phyloP scores from a whole-genome alignment of 208 protist species.

The Tritrichomonas musculus region DNA sequence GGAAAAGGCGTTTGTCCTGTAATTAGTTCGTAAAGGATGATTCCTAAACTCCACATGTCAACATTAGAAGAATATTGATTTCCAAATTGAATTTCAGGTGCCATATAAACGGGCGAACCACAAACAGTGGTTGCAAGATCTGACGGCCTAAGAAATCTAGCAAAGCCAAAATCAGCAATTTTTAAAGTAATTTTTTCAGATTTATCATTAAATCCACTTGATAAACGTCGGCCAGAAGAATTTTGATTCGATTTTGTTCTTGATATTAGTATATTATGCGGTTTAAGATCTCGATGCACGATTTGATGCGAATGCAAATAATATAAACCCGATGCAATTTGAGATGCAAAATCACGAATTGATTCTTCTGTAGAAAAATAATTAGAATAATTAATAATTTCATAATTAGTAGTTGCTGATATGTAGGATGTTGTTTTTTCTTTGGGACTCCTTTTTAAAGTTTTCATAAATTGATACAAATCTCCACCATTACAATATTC shows the following conservation, averaged over 20 bases:
- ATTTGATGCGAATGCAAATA: background rate
- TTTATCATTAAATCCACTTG: no score
- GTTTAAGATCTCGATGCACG: background rate
- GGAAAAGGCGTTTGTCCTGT: background rate
- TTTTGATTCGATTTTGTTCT: no score
- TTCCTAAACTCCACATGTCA: background rate
- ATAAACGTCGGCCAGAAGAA: background rate
- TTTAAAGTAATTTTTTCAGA: background rate
- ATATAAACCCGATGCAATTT: background rate
- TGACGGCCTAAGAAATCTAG: background rate
- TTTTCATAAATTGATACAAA: no score
- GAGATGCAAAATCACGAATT: background rate
- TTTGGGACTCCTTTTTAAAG: no score
- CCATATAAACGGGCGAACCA: background rate
- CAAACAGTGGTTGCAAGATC: background rate
- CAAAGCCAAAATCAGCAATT: conserved; percentile 21
- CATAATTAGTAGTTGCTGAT: no score
- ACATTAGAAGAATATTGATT: background rate
- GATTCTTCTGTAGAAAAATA: background rate
- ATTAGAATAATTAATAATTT: no score
- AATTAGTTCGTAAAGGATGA: background rate
- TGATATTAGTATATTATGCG: background rate
- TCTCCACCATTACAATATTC: conserved; percentile 34
- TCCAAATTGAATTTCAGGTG: background rate
- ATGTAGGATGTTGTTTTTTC: no score